These are phyloP conservation scores for Hyaloscypha variabilis DNA, from an alignment of 495 filamentous ascomycete genomes.

Conservation along the genomic window DNA sequence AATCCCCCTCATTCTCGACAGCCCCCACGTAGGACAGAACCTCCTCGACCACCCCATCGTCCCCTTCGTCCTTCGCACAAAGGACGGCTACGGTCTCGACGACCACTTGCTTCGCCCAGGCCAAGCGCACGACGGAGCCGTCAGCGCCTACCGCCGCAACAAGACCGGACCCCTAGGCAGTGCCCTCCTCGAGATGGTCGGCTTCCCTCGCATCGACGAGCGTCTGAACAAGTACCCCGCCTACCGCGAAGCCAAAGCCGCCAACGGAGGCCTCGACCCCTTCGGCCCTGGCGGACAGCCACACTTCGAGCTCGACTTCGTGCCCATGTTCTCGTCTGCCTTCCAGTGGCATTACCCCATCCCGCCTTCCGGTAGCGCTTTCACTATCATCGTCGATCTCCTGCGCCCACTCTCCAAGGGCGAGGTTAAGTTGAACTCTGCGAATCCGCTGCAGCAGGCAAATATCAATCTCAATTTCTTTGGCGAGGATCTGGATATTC, in stretches of 20 bases:
- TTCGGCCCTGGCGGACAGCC: slow-evolving; percentile 63
- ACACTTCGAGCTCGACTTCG: slow-evolving; percentile 69
- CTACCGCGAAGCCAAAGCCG: slow-evolving; percentile 51
- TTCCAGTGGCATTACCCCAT: slow-evolving; percentile 67
- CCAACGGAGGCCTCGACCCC: slow-evolving; percentile 56
- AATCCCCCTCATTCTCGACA: slow-evolving; percentile 55
- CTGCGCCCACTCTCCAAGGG: slow-evolving; percentile 56
- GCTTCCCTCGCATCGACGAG: slow-evolving; percentile 52
- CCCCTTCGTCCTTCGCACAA: slow-evolving; percentile 56
- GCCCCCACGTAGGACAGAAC: slow-evolving; percentile 62
- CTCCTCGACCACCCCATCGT: slow-evolving; percentile 58
- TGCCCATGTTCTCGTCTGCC: slow-evolving; percentile 59
- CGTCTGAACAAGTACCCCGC: slow-evolving; percentile 49
- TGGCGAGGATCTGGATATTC: slow-evolving; percentile 54
- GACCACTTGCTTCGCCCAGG: slow-evolving; percentile 53
- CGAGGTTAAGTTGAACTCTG: slow-evolving; percentile 54
- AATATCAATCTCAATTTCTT: slow-evolving; percentile 67
- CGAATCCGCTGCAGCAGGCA: slow-evolving; percentile 52
- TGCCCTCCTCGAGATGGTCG: slow-evolving; percentile 55
- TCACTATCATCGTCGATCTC: slow-evolving; percentile 64
- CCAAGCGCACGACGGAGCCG: slow-evolving; percentile 43
- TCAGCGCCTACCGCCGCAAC: slow-evolving; percentile 45
- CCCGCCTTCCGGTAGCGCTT: slow-evolving; percentile 47
- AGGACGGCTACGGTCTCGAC: slow-evolving; percentile 58
- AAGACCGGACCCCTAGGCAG: slow-evolving; percentile 48